phyloP scores from a whole-genome alignment of 148 eudicot genomes.

The Chenopodium suecicum region DNA sequence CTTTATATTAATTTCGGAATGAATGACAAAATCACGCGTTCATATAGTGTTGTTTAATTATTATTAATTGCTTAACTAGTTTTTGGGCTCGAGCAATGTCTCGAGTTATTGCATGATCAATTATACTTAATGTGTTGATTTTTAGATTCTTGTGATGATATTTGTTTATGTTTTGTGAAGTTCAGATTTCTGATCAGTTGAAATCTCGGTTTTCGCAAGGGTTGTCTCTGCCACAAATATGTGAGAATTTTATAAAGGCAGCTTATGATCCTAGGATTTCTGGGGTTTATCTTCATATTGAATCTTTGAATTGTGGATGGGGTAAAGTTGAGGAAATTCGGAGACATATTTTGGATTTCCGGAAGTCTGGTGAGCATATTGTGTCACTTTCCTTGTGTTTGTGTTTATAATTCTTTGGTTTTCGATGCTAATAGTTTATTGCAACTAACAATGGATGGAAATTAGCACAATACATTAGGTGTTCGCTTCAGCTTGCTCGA shows the following conservation, averaged over 20 bases:
- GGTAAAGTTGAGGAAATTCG: constrained; percentile 91
- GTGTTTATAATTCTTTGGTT: neutral
- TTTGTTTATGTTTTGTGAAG: constrained; percentile 8
- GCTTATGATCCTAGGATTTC: constrained; percentile 93
- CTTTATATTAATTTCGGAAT: neutral
- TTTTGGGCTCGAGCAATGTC: too few species aligned
- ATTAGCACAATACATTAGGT: neutral
- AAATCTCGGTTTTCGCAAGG: constrained; percentile 67
- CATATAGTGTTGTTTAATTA: too few species aligned
- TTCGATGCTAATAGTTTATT: neutral
- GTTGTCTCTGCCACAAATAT: constrained; percentile 86
- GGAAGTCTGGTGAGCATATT: constrained; percentile 65
- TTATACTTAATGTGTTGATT: neutral
- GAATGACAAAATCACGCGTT: neutral
- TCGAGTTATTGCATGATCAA: too few species aligned
- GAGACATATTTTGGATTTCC: constrained; percentile 79
- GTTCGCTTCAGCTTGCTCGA: neutral
- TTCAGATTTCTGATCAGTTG: constrained; percentile 82
- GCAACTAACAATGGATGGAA: too few species aligned
- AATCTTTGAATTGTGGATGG: constrained; percentile 83
- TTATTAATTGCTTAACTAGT: too few species aligned
- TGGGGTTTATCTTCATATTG: constrained; percentile 89
- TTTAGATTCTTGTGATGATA: neutral
- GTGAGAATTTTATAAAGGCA: constrained; percentile 87
- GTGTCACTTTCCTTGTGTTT: neutral